phyloP scores from a whole-genome alignment of 495 filamentous ascomycete genomes.

The Neurospora tetraspora region DNA sequence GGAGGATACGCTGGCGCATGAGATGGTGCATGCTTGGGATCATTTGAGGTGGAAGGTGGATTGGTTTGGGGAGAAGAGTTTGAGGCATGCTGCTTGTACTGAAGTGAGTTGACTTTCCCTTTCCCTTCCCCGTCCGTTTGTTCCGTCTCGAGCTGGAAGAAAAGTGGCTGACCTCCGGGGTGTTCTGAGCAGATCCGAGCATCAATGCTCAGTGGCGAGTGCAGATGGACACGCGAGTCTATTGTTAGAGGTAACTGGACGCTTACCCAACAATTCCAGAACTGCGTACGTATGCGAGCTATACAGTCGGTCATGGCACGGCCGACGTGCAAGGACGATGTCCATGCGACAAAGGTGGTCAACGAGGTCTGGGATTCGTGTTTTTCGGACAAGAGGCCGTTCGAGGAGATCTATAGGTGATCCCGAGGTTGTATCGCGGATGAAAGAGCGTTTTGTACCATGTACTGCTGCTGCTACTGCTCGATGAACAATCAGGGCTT shows the following conservation, averaged over 20 bases:
- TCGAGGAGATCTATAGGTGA: constrained; percentile 93
- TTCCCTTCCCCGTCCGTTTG: background rate
- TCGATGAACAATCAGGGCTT: background rate
- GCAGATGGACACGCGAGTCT: constrained; percentile 80
- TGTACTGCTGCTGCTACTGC: background rate
- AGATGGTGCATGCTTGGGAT: constrained; percentile 97
- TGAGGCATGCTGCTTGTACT: constrained; percentile 89
- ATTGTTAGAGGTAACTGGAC: constrained; percentile 75
- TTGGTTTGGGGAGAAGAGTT: constrained; percentile 50
- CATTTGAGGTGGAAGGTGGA: constrained; percentile 85
- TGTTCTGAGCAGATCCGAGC: constrained; percentile 65
- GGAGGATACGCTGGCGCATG: constrained; percentile 92
- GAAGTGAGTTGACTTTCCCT: constrained; percentile 51
- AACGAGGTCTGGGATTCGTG: constrained; percentile 98
- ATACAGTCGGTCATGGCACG: constrained; percentile 62
- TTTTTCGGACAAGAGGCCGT: constrained; percentile 85
- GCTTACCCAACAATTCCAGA: constrained; percentile 83
- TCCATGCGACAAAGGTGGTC: constrained; percentile 76
- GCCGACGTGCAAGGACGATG: constrained; percentile 75
- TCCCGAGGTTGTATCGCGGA: background rate
- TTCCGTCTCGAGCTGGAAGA: background rate
- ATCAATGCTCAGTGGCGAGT: constrained; percentile 85
- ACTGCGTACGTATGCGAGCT: constrained; percentile 77
- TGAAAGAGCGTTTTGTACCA: background rate
- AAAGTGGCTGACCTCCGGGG: background rate